These are phyloP conservation scores for Wickerhamiella galacta DNA, from an alignment of 805 yeast genomes.

Conservation along the genomic window DNA sequence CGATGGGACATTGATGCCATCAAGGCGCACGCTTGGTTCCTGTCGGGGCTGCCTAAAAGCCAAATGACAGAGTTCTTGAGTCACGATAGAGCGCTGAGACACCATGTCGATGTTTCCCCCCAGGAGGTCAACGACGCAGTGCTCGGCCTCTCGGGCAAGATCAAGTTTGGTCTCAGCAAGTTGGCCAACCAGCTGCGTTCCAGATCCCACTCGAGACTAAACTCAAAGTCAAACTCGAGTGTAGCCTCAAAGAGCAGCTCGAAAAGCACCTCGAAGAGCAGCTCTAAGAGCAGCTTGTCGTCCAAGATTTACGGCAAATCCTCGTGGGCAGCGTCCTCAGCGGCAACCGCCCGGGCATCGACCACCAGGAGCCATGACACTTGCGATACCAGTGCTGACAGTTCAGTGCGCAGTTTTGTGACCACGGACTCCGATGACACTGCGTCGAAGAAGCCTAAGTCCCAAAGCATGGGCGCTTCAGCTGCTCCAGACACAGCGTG, in stretches of 20 bases:
- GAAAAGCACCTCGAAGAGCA: background rate
- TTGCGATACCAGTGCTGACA: too few relatives aligned
- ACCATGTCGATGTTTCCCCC: slow-evolving; percentile 36
- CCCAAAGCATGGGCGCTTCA: background rate
- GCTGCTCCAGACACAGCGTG: background rate
- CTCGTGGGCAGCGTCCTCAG: background rate
- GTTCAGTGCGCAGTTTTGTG: background rate
- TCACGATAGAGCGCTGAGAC: slow-evolving; percentile 4
- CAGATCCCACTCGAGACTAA: slow-evolving; percentile 5
- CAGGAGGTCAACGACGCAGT: slow-evolving; percentile 67
- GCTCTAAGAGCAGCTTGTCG: background rate
- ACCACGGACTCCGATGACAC: background rate
- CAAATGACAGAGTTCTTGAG: slow-evolving; percentile 19
- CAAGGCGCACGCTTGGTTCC: slow-evolving; percentile 58
- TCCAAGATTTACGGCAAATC: background rate
- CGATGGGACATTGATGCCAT: slow-evolving; percentile 59
- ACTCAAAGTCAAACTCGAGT: background rate
- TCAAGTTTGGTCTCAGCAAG: slow-evolving; percentile 30
- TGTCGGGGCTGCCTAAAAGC: slow-evolving; percentile 26
- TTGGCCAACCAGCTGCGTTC: slow-evolving; percentile 9
- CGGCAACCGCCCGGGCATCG: too few relatives aligned
- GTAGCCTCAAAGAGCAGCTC: background rate
- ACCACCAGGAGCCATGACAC: too few relatives aligned
- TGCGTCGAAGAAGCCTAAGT: background rate
- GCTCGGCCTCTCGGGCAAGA: slow-evolving; percentile 57